These are phyloP conservation scores for Cenchrus purpureus DNA, from an alignment of 176 grass and related monocot genomes.

Conservation along the genomic window DNA sequence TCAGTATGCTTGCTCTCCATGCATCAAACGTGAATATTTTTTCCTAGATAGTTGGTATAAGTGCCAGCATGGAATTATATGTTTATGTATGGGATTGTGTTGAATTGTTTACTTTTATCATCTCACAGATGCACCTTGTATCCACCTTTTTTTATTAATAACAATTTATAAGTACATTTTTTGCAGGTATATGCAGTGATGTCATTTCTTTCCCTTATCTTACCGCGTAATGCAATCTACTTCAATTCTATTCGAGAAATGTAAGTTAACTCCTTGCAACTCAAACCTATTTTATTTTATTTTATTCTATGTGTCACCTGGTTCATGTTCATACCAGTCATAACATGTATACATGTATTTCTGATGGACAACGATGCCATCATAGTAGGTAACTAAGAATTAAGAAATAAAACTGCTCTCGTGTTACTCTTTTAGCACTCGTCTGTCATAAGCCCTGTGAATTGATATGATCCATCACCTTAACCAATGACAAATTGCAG, in stretches of 20 bases:
- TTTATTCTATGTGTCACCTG: not conserved
- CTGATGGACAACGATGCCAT: not conserved
- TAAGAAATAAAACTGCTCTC: not conserved
- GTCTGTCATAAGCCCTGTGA: not conserved
- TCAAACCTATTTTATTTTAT: slow-evolving; percentile 13
- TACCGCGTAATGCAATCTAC: slow-evolving; percentile 64
- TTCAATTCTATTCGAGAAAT: slow-evolving; percentile 88
- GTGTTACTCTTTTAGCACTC: not conserved
- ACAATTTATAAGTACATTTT: slow-evolving; percentile 4
- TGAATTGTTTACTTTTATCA: not conserved
- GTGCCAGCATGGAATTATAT: not conserved
- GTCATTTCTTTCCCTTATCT: slow-evolving; percentile 83
- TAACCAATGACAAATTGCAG: not conserved
- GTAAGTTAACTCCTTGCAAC: slow-evolving; percentile 51
- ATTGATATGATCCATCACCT: not conserved
- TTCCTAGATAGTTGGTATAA: not conserved
- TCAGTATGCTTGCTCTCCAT: not conserved
- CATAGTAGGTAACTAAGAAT: not conserved
- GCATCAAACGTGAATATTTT: not conserved
- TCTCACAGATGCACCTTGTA: not conserved
- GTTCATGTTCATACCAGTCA: not conserved
- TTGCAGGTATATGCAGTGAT: slow-evolving; percentile 89
- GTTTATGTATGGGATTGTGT: not conserved
- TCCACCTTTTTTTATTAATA: slow-evolving; percentile 10
- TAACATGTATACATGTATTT: slow-evolving; percentile 7